Evolutionary conservation across 805 yeast genomes (phyloP).

Genomic region (Ogataea zsoltii): DNA sequence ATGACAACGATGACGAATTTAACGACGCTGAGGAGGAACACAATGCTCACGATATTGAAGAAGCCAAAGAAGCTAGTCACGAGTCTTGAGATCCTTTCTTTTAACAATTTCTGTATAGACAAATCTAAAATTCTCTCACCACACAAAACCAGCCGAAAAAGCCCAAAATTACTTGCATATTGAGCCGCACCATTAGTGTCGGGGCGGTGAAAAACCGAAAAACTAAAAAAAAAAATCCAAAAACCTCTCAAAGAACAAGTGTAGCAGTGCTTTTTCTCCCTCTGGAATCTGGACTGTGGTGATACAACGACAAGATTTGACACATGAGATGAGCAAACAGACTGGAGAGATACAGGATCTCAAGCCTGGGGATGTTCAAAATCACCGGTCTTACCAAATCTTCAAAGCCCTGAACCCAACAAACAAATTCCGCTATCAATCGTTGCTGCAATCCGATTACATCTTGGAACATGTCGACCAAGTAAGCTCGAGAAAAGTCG

Average conservation of each 20-base stretch:
- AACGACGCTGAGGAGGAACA: conserved; percentile 28
- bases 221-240: background rate
- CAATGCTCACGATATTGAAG: background rate
- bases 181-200: too few relatives aligned
- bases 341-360: too few relatives aligned
- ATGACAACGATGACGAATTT: conserved; percentile 23
- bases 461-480: conserved; percentile 11
- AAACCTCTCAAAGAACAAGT: too few relatives aligned
- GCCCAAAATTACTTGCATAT: too few relatives aligned
- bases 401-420: conserved; percentile 29
- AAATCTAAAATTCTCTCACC: too few relatives aligned
- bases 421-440: conserved; percentile 24
- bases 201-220: conserved; percentile 6
- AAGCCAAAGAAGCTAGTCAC: background rate
- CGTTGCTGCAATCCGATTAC: conserved; percentile 23
- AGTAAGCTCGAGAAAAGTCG: background rate
- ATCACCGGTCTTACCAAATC: conserved; percentile 17
- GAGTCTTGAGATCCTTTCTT: background rate
- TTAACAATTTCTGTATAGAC: too few relatives aligned
- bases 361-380: too few relatives aligned
- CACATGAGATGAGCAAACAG: too few relatives aligned
- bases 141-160: too few relatives aligned
- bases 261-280: too few relatives aligned
- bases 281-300: too few relatives aligned
- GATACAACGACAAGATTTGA: too few relatives aligned